A percentile compares a stretch with the other conserved stretches of the same genome.
Evolutionary conservation across 1,139 yeast genomes (phyloP).

Genomic region (Taiozyma sp.): DNA sequence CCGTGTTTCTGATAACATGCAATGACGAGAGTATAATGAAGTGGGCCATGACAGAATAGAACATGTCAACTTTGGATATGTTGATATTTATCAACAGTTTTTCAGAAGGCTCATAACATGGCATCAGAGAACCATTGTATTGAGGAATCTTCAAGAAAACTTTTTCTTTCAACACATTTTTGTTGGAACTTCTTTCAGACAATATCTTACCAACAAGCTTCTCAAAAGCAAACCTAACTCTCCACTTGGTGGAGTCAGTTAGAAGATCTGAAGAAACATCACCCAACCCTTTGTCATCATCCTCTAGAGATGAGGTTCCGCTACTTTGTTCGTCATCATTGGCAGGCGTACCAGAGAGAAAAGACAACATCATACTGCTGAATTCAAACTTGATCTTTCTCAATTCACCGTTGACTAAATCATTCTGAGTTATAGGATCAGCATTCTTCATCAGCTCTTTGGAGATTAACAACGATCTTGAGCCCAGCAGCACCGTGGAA

Average conservation of each 20-base stretch:
- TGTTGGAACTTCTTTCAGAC: slow-evolving; percentile 29
- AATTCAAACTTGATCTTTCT: slow-evolving; percentile 31
- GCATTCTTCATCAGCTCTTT: slow-evolving; percentile 32
- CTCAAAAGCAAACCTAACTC: slow-evolving; percentile 2
- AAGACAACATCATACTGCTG: slow-evolving; percentile 19
- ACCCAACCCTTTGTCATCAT: slow-evolving; percentile 30
- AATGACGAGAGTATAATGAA: slow-evolving; percentile 52
- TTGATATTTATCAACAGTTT: slow-evolving; percentile 29
- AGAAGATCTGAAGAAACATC: slow-evolving; percentile 19
- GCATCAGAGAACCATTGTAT: slow-evolving; percentile 23
- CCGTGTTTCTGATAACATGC: slow-evolving; percentile 45
- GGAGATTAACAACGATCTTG: slow-evolving; percentile 57
- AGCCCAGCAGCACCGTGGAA: slow-evolving; percentile 41
- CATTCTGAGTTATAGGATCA: slow-evolving; percentile 35
- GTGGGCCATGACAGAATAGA: slow-evolving; percentile 45
- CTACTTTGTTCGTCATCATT: slow-evolving; percentile 3
- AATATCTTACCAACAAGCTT: slow-evolving; percentile 24
- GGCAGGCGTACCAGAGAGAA: neutral
- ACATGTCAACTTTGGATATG: slow-evolving; percentile 30
- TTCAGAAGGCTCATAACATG: slow-evolving; percentile 25
- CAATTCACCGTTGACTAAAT: slow-evolving; percentile 37
- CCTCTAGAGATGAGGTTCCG: slow-evolving; percentile 19
- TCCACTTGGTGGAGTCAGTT: slow-evolving; percentile 12
- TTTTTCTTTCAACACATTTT: slow-evolving; percentile 25
- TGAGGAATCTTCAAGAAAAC: slow-evolving; percentile 27